Percentiles rank a stretch among this genome's conserved stretches.
Conservation (phyloP, 2,329 filamentous ascomycete species). For the Botrytis squamosa region DNA sequence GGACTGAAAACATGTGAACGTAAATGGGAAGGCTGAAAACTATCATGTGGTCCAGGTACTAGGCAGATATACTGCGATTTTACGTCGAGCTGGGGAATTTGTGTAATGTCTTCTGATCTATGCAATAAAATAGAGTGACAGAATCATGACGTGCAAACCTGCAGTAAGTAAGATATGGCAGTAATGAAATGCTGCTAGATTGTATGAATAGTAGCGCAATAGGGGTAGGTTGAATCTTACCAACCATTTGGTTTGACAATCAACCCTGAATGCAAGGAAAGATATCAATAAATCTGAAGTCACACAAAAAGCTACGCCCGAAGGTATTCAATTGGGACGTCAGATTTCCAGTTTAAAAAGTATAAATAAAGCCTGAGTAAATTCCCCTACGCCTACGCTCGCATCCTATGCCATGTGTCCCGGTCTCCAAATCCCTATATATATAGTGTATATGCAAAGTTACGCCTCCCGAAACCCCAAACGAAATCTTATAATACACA, state of each 20-base stretch:
- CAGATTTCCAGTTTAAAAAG: not conserved
- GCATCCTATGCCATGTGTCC: constrained; percentile 3
- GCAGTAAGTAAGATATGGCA: not conserved
- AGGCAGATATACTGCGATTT: not conserved
- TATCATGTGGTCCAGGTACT: not conserved
- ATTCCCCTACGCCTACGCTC: constrained; percentile 8
- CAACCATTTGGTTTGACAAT: not conserved
- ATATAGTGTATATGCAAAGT: constrained; percentile 15
- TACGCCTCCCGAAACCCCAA: not conserved
- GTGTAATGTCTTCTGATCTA: not conserved
- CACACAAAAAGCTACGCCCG: not conserved
- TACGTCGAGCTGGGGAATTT: not conserved
- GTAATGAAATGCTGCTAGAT: not conserved
- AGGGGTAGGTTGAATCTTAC: not conserved
- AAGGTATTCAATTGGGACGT: not conserved
- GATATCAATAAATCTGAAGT: not conserved
- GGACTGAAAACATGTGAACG: not conserved
- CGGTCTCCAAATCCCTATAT: constrained; percentile 2
- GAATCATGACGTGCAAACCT: not conserved
- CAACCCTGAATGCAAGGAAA: not conserved
- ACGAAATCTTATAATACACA: constrained; percentile 15
- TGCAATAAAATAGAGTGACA: not conserved
- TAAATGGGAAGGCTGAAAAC: not conserved
- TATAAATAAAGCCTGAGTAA: not conserved
- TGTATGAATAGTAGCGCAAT: not conserved